Evolutionary conservation across 805 yeast species (phyloP).

Genomic region (Yarrowia phangngaensis): DNA sequence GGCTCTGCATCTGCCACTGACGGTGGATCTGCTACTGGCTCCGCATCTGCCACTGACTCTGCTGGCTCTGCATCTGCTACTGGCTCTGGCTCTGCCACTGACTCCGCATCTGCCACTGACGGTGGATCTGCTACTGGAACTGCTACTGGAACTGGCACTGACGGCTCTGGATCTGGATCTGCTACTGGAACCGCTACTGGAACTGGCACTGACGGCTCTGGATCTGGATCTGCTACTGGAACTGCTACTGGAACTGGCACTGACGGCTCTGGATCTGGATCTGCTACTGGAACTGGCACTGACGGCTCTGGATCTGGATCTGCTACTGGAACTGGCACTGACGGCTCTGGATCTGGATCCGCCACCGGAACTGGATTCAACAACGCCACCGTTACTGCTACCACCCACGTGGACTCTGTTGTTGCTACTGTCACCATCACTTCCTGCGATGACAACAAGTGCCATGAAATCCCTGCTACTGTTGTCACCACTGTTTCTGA

Average conservation of each 20-base stretch:
- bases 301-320: constrained; percentile 1
- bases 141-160: not conserved
- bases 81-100: not conserved
- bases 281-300: not conserved
- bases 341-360: not conserved
- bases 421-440: constrained; percentile 25
- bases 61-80: too few relatives aligned
- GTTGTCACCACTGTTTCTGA: constrained; percentile 14
- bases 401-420: too few relatives aligned
- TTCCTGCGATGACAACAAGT: constrained; percentile 14
- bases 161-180: constrained; percentile 9
- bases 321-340: not conserved
- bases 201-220: not conserved
- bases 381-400: too few relatives aligned
- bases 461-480: constrained; percentile 21
- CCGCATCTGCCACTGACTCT: too few relatives aligned
- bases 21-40: too few relatives aligned
- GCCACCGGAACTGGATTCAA: constrained; percentile 6
- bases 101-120: not conserved
- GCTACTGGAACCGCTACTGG: not conserved
- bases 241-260: not conserved
- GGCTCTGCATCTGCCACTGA: too few relatives aligned
- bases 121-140: not conserved
- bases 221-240: not conserved
- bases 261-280: not conserved